These are phyloP conservation scores for Cardamine chenopodiifolia DNA, from an alignment of 345 rosid genomes.

Conservation along the genomic window DNA sequence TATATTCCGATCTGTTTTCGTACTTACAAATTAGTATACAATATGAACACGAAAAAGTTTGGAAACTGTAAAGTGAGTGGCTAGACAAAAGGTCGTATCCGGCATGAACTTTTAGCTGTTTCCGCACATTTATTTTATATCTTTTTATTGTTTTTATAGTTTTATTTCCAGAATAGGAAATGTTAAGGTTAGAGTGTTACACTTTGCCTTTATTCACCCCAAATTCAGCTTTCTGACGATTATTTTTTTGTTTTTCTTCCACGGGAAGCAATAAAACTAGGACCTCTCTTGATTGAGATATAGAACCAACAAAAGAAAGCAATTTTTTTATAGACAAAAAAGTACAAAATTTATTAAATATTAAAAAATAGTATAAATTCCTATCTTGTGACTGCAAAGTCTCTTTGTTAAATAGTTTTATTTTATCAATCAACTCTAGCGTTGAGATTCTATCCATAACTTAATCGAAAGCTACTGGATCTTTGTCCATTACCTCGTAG, in stretches of 20 bases:
- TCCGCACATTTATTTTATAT: neutral
- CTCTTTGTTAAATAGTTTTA: slow-evolving; percentile 3
- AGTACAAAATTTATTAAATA: neutral
- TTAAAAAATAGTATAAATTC: neutral
- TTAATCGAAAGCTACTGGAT: slow-evolving; percentile 14
- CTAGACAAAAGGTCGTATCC: slow-evolving; percentile 28
- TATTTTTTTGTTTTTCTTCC: slow-evolving; percentile 28
- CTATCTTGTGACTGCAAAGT: neutral
- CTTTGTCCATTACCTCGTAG: slow-evolving; percentile 29
- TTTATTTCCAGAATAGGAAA: slow-evolving; percentile 38
- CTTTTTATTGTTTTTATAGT: neutral
- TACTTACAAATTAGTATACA: neutral
- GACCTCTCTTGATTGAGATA: slow-evolving; percentile 10
- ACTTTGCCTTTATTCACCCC: slow-evolving; percentile 33
- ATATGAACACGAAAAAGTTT: slow-evolving; percentile 28
- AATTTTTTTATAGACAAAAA: neutral
- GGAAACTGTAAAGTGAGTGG: slow-evolving; percentile 34
- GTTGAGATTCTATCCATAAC: slow-evolving; percentile 33
- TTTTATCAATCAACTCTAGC: slow-evolving; percentile 22
- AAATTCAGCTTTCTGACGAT: slow-evolving; percentile 26
- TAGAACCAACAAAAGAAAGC: neutral
- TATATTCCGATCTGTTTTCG: neutral
- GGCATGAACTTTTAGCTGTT: slow-evolving; percentile 30
- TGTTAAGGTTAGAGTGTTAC: slow-evolving; percentile 38
- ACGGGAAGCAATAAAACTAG: slow-evolving; percentile 20